phyloP scores from a whole-genome alignment of 441 rosid species.

The Pelargonium myrrhifolium region DNA sequence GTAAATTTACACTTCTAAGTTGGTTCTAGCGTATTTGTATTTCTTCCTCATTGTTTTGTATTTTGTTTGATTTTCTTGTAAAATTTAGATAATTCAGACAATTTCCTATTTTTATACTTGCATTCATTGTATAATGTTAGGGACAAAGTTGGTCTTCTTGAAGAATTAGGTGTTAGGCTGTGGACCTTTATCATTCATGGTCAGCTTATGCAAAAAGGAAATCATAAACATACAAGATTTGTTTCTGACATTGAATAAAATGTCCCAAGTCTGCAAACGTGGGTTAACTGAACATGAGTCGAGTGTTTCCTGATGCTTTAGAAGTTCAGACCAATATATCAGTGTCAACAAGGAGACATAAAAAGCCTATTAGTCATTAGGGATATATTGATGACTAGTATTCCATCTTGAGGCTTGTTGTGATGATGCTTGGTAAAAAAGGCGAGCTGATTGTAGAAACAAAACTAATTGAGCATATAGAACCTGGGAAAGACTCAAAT shows the following conservation, averaged over 20 bases:
- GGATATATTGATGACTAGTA: no score
- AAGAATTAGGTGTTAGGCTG: no score
- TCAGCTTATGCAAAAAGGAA: background rate
- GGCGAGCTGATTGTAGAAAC: background rate
- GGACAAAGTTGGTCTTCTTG: no score
- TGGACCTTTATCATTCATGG: no score
- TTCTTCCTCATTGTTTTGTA: background rate
- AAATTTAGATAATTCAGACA: no score
- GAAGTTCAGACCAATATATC: background rate
- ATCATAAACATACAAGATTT: background rate
- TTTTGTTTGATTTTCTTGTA: background rate
- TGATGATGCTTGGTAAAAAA: background rate
- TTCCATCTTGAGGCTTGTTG: background rate
- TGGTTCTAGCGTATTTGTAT: background rate
- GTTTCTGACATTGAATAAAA: background rate
- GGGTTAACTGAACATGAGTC: background rate
- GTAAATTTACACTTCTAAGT: slow-evolving; percentile 29
- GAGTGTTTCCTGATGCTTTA: background rate
- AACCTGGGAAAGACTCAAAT: background rate
- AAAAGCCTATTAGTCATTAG: no score
- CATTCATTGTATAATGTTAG: no score
- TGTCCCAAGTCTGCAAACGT: background rate
- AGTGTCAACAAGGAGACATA: background rate
- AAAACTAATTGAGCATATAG: background rate
- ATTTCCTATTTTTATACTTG: no score